Percentiles rank a stretch among this genome's conserved stretches.
Evolutionary conservation across 2,329 filamentous ascomycete genomes (phyloP).

Genomic region (Stachybotrys chlorohalonatus): DNA sequence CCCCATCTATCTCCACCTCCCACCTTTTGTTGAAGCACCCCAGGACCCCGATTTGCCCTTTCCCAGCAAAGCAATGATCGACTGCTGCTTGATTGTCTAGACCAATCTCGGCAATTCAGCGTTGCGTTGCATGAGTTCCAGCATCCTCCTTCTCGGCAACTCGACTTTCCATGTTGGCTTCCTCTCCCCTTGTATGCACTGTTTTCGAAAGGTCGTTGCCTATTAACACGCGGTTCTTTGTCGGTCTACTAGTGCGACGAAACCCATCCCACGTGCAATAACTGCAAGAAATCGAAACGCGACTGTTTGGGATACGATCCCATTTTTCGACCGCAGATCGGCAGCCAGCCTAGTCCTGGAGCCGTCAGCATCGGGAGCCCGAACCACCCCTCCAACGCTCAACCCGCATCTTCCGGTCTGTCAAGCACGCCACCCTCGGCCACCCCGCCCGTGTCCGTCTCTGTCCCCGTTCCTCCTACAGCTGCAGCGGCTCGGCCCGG

Average conservation of each 20-base stretch:
- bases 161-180: constrained; percentile 9
- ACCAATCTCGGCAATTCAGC: neutral
- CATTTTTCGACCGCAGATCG: constrained; percentile 68
- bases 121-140: neutral
- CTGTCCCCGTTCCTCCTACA: constrained; percentile 12
- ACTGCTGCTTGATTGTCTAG: neutral
- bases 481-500: constrained; percentile 13
- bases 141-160: constrained; percentile 4
- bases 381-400: constrained; percentile 7
- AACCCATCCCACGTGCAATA: constrained; percentile 82
- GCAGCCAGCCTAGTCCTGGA: constrained; percentile 59
- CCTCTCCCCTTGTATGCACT: constrained; percentile 3
- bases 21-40: neutral
- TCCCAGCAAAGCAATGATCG: neutral
- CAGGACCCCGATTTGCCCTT: neutral
- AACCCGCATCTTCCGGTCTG: constrained; percentile 20
- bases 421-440: constrained; percentile 24
- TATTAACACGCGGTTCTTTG: constrained; percentile 2
- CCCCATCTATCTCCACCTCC: too few species aligned
- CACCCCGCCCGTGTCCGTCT: constrained; percentile 19
- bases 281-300: constrained; percentile 82
- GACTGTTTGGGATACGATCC: constrained; percentile 82
- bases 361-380: neutral
- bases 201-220: too few species aligned
- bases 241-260: constrained; percentile 73